A percentile compares a stretch with the other conserved stretches of the same genome.
Conservation (phyloP, 208 protist species). For the Crithidia bombi region DNA sequence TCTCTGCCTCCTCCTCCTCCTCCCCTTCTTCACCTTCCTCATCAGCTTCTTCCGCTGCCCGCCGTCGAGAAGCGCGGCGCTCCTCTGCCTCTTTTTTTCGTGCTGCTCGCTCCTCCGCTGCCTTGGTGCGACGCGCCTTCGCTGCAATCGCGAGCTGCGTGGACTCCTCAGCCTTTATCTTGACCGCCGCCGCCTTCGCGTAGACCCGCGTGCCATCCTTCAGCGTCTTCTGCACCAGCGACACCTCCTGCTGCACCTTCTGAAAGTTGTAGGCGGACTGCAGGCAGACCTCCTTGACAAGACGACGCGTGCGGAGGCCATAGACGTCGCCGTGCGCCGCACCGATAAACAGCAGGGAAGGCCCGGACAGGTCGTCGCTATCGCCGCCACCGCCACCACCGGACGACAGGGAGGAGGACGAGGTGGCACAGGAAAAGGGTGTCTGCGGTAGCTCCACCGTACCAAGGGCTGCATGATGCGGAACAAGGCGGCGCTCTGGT, state of each 20-base stretch:
- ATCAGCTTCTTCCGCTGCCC: slow-evolving; percentile 28
- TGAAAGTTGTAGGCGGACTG: slow-evolving; percentile 53
- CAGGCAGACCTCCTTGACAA: slow-evolving; percentile 54
- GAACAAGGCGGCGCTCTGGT: slow-evolving; percentile 46
- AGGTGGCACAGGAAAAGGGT: slow-evolving; percentile 39
- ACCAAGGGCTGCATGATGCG: slow-evolving; percentile 44
- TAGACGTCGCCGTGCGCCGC: slow-evolving; percentile 66
- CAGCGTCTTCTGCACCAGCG: slow-evolving; percentile 49
- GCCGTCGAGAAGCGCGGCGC: slow-evolving; percentile 32
- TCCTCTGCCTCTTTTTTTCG: slow-evolving; percentile 43
- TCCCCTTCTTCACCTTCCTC: slow-evolving; percentile 31
- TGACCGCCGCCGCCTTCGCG: slow-evolving; percentile 40
- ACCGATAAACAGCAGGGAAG: slow-evolving; percentile 54
- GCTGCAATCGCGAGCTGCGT: slow-evolving; percentile 47
- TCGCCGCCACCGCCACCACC: slow-evolving; percentile 25
- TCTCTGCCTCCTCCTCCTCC: slow-evolving; percentile 44
- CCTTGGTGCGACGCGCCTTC: slow-evolving; percentile 29
- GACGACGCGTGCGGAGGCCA: slow-evolving; percentile 50
- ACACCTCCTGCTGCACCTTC: slow-evolving; percentile 45
- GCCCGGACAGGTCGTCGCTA: slow-evolving; percentile 22
- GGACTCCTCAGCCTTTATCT: slow-evolving; percentile 44
- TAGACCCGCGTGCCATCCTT: slow-evolving; percentile 39
- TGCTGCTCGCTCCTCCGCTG: slow-evolving; percentile 43
- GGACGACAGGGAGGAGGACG: slow-evolving; percentile 16
- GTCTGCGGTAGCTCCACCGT: slow-evolving; percentile 65